Evolutionary conservation across 768 basidiomycete species (phyloP).

Genomic region (Termitomyces sp.): DNA sequence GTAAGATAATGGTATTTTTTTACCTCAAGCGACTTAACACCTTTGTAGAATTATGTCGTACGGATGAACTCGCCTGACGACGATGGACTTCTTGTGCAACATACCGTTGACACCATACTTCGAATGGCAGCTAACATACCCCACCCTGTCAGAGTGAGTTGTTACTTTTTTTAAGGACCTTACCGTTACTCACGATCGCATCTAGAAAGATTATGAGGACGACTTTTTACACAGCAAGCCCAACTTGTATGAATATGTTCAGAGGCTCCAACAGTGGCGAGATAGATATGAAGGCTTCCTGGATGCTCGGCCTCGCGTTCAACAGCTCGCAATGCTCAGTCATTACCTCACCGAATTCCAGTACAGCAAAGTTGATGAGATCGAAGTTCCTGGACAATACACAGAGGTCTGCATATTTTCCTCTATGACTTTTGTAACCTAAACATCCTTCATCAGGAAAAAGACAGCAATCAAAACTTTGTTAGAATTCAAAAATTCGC

Average conservation of each 20-base stretch:
- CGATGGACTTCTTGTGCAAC: constrained; percentile 57
- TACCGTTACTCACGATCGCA: background rate
- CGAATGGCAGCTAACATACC: constrained; percentile 65
- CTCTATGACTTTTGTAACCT: background rate
- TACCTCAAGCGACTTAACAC: background rate
- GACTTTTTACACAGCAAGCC: constrained; percentile 84
- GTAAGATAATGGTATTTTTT: constrained; percentile 37
- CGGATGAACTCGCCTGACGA: constrained; percentile 69
- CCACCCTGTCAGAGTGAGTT: constrained; percentile 53
- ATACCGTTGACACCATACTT: constrained; percentile 53
- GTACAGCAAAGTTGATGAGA: constrained; percentile 94
- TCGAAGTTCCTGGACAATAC: constrained; percentile 99
- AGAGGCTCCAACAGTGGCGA: constrained; percentile 88
- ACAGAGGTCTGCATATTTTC: constrained; percentile 65
- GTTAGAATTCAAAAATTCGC: constrained; percentile 88
- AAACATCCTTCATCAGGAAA: constrained; percentile 58
- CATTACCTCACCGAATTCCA: constrained; percentile 98
- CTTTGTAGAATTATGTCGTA: constrained; percentile 61
- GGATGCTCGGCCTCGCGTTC: constrained; percentile 78
- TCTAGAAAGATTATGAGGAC: constrained; percentile 84
- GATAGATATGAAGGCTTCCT: constrained; percentile 84
- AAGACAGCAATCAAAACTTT: constrained; percentile 91
- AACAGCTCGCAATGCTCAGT: constrained; percentile 82
- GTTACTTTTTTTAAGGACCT: background rate
- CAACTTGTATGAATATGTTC: constrained; percentile 83